Evolutionary conservation across 2,329 filamentous ascomycete genomes (phyloP).

Genomic region (Colletotrichum orchidophilum): DNA sequence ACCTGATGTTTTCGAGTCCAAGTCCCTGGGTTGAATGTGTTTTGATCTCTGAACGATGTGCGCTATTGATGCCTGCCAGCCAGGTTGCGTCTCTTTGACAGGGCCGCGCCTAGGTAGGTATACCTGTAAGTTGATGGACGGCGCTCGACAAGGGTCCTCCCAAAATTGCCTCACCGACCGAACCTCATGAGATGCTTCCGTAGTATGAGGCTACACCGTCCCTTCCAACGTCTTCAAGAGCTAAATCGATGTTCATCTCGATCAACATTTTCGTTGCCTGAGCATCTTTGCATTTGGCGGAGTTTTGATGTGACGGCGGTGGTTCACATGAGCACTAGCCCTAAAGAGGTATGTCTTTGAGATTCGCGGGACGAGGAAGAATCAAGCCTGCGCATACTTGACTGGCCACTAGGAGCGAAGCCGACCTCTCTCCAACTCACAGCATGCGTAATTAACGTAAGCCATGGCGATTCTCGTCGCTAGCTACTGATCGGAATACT

Average conservation of each 20-base stretch:
- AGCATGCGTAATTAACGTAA: neutral
- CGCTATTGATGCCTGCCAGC: neutral
- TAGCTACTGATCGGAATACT: neutral
- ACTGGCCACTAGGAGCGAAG: neutral
- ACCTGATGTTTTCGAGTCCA: neutral
- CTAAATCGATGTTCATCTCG: neutral
- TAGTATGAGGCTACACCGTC: neutral
- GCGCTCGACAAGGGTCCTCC: too few relatives aligned
- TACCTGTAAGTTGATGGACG: neutral
- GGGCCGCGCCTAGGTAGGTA: neutral
- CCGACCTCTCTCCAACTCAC: neutral
- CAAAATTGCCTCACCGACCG: neutral
- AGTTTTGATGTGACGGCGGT: too few relatives aligned
- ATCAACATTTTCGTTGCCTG: neutral
- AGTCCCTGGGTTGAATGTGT: neutral
- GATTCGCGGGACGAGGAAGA: too few relatives aligned
- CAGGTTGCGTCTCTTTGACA: neutral
- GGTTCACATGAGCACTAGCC: too few relatives aligned
- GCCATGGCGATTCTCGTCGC: neutral
- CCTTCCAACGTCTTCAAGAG: neutral
- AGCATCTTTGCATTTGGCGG: too few relatives aligned
- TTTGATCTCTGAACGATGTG: neutral
- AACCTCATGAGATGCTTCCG: neutral
- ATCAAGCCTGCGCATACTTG: neutral
- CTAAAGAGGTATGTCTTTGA: too few relatives aligned